phyloP scores from a whole-genome alignment of 2,329 filamentous ascomycete species.

The Cryphonectria naterciae region DNA sequence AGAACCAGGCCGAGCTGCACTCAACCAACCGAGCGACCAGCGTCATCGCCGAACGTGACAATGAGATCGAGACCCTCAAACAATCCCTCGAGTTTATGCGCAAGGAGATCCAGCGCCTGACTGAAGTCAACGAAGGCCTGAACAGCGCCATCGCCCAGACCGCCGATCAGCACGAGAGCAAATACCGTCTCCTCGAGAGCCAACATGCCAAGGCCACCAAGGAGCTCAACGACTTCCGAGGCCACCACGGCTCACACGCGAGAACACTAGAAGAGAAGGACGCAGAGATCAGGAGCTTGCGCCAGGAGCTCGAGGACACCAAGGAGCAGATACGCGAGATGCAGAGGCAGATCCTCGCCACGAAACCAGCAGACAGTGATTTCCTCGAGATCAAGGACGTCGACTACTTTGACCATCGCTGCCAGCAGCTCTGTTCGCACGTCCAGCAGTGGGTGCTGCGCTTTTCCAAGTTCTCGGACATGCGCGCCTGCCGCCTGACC shows the following conservation, averaged over 20 bases:
- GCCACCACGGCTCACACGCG: slow-evolving; percentile 64
- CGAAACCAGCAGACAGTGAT: slow-evolving; percentile 63
- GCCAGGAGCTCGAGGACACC: slow-evolving; percentile 76
- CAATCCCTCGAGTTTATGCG: slow-evolving; percentile 79
- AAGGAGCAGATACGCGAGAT: slow-evolving; percentile 63
- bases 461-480: slow-evolving; percentile 97
- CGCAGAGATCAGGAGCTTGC: slow-evolving; percentile 77
- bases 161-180: slow-evolving; percentile 73
- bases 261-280: slow-evolving; percentile 80
- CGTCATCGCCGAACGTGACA: slow-evolving; percentile 79
- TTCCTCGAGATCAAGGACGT: slow-evolving; percentile 84
- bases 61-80: slow-evolving; percentile 82
- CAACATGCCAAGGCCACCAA: slow-evolving; percentile 68
- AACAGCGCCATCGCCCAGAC: slow-evolving; percentile 77
- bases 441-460: slow-evolving; percentile 97
- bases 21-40: slow-evolving; percentile 68
- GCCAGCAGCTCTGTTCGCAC: slow-evolving; percentile 92
- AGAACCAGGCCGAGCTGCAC: slow-evolving; percentile 68
- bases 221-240: slow-evolving; percentile 71
- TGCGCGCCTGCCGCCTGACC: slow-evolving; percentile 81
- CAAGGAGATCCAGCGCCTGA: slow-evolving; percentile 78
- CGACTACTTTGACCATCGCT: slow-evolving; percentile 93
- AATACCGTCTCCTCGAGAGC: slow-evolving; percentile 68
- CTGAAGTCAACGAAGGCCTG: slow-evolving; percentile 81
- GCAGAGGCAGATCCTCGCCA: slow-evolving; percentile 60